Evolutionary conservation across 345 rosid species (phyloP), one percentile per base, ranked within the genome.

Genomic region (Pistacia integerrima): DNA sequence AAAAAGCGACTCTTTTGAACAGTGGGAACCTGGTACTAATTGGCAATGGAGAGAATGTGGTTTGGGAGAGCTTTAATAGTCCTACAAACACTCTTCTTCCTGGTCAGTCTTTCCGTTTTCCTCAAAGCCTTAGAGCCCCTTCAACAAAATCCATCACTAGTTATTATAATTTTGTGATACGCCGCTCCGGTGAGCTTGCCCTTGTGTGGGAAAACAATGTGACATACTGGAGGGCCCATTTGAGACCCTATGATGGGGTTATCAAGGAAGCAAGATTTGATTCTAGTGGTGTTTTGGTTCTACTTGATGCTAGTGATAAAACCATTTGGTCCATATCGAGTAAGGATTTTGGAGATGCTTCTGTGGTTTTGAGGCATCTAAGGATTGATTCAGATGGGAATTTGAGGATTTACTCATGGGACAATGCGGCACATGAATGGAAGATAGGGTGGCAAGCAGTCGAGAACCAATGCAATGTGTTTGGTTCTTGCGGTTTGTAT

Each of bases 121-220:
- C 83, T 60, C 85, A 77, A 69, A 62, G 79, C 70, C 72, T 80
- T 17, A 82, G 84, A 71, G 82, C 87, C 12, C 80, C 83, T 77
- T 82, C 82, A 8, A 77, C 73, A 46, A 79, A 80, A 35, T 75
- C 82, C 2, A 80, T 49, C 67, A 74, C 84, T 58, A 85, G 87
- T 69, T 84, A 75, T 64, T 80, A 85, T 65, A 77, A 28, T 18
- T 80, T 82, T 80, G 67, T 76, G 76, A 79, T 84, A 25, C 61
- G 59, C 46, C 74, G 18, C 25, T 77, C 76, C 0, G 85, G 87
- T 22, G 85, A 84, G 78, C 85, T 84, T 74, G 82, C 82, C 57
- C 83, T 84, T 67, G 78, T 82, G 70, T 82, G 85, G 85, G 81
- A 81, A 80, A 74, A 64, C 77, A 84, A 76, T 79, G 87, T 81